Percentiles rank a stretch among this genome's conserved stretches.
Conservation (phyloP, 1,139 yeast species). For the Keqinozyma sinolaborantium region DNA sequence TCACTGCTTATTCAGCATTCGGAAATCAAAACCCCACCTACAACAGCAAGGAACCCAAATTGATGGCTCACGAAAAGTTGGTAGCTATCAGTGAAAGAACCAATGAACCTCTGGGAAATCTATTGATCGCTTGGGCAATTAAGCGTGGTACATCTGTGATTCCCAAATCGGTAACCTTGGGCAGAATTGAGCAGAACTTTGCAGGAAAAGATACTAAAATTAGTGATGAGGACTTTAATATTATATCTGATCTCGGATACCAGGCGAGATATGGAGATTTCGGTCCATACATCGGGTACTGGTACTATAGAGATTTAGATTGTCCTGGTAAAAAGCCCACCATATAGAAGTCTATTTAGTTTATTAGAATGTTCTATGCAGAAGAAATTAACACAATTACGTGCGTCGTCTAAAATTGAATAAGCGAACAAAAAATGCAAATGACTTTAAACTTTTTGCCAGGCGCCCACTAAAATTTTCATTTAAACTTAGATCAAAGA, state of each 20-base stretch:
- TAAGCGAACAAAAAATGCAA: too few species aligned
- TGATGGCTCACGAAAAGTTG: conserved; percentile 4
- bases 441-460: too few species aligned
- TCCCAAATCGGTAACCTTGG: conserved; percentile 3
- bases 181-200: conserved; percentile 3
- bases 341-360: too few species aligned
- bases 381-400: too few species aligned
- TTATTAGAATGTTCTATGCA: too few species aligned
- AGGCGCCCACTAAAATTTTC: too few species aligned
- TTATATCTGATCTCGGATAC: conserved; percentile 8
- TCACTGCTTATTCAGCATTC: conserved; percentile 4
- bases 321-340: conserved; percentile 17
- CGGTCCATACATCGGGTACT: conserved; percentile 21
- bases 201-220: conserved; percentile 1
- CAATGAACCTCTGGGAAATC: conserved; percentile 1
- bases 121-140: conserved; percentile 4
- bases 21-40: conserved; percentile 3
- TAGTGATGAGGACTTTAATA: conserved; percentile 2
- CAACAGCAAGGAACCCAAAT: conserved; percentile 1
- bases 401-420: too few species aligned
- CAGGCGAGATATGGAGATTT: conserved; percentile 20
- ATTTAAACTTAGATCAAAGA: too few species aligned
- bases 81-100: conserved; percentile 1
- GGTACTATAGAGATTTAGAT: conserved; percentile 20
- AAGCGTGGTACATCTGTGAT: conserved; percentile 12